Percentiles rank a stretch among this genome's conserved stretches.
phyloP scores from a whole-genome alignment of 1,284 basidiomycete genomes.

The Ganoderma lucidum region DNA sequence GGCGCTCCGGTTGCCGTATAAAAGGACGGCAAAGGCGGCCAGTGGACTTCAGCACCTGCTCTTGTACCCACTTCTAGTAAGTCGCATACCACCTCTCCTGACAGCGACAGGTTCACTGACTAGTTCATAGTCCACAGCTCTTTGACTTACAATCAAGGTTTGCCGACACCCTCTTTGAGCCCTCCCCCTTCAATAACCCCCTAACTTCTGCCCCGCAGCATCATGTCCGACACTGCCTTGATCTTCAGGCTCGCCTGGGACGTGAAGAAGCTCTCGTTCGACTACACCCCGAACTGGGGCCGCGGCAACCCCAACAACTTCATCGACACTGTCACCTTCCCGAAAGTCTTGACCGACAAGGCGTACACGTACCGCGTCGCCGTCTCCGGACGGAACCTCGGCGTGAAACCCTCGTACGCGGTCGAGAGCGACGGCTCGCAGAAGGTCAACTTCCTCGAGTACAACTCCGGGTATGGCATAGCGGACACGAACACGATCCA shows the following conservation, averaged over 20 bases:
- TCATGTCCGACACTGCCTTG: slow-evolving; percentile 10
- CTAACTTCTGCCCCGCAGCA: neutral
- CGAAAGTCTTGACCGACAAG: slow-evolving; percentile 30
- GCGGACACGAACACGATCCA: slow-evolving; percentile 18
- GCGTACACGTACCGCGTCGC: slow-evolving; percentile 34
- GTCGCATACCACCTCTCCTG: neutral
- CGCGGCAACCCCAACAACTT: slow-evolving; percentile 31
- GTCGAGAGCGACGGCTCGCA: slow-evolving; percentile 33
- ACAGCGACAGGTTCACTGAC: neutral
- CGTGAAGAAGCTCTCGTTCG: slow-evolving; percentile 9
- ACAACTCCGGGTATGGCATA: slow-evolving; percentile 33
- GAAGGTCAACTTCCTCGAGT: slow-evolving; percentile 36
- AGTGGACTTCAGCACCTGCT: neutral
- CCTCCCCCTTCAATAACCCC: neutral
- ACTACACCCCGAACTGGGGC: slow-evolving; percentile 33
- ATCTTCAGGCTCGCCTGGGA: slow-evolving; percentile 13
- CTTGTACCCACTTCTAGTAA: neutral
- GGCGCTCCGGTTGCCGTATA: neutral
- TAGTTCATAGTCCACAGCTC: neutral
- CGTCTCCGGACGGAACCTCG: slow-evolving; percentile 28
- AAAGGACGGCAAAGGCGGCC: neutral
- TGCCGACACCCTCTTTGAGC: neutral
- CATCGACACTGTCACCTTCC: slow-evolving; percentile 35
- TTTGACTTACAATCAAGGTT: neutral
- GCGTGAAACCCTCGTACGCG: slow-evolving; percentile 21